Percentiles rank a stretch among this genome's conserved stretches.
Evolutionary conservation across 805 yeast species (phyloP).

Genomic region (Metschnikowia dekortorum): DNA sequence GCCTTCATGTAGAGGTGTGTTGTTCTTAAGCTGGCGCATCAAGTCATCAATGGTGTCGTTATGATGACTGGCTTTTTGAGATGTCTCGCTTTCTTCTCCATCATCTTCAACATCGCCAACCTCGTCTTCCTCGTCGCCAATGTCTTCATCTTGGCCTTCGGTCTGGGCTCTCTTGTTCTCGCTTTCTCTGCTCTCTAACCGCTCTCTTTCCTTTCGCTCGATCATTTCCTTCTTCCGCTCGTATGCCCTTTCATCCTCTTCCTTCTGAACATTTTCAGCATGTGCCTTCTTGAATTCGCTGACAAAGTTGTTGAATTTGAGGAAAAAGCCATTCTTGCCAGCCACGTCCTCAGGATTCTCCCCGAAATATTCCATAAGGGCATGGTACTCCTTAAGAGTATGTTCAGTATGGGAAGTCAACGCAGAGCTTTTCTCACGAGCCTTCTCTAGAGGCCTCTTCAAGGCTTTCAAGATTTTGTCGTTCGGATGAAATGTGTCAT

Average conservation of each 20-base stretch:
- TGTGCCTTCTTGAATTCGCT: constrained; percentile 76
- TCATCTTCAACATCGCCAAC: not conserved
- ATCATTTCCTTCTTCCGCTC: constrained; percentile 33
- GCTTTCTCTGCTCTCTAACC: constrained; percentile 12
- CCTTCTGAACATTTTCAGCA: constrained; percentile 70
- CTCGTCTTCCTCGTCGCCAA: constrained; percentile 10
- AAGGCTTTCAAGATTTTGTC: constrained; percentile 66
- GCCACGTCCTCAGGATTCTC: constrained; percentile 73
- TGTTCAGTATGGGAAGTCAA: constrained; percentile 27
- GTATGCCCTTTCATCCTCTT: constrained; percentile 63
- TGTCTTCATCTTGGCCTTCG: constrained; percentile 10
- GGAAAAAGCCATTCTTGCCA: constrained; percentile 67
- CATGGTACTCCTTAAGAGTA: constrained; percentile 38
- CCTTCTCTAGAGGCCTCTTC: constrained; percentile 65
- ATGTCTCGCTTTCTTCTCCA: constrained; percentile 12
- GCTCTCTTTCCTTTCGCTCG: constrained; percentile 21
- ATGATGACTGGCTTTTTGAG: constrained; percentile 12
- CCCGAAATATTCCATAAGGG: constrained; percentile 81
- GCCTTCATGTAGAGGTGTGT: constrained; percentile 1
- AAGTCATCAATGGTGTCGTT: constrained; percentile 16
- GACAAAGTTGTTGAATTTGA: constrained; percentile 74
- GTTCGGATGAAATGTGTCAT: constrained; percentile 72
- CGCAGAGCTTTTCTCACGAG: constrained; percentile 57
- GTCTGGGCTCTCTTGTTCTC: not conserved
- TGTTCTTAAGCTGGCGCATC: constrained; percentile 13